Percentiles rank a stretch among this genome's conserved stretches.
Conservation (phyloP, 179 eudicot genomes). For the Silene vulgaris region DNA sequence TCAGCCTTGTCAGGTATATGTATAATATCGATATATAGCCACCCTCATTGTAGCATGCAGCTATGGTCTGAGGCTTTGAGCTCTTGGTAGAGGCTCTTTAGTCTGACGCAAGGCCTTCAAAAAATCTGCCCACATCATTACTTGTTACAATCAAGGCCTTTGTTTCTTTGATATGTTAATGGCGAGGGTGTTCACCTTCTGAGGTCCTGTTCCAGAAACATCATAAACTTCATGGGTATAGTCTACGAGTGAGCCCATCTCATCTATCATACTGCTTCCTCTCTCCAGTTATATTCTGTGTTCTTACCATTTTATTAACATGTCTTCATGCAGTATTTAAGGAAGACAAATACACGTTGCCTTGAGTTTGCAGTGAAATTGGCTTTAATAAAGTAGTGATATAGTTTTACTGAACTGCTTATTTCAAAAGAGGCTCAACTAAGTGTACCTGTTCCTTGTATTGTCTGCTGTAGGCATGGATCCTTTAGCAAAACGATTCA, state of each 20-base stretch:
- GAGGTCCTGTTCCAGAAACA: slow-evolving; percentile 1
- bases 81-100: slow-evolving; percentile 7
- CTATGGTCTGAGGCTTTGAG: neutral
- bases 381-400: too few relatives aligned
- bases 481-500: slow-evolving; percentile 95
- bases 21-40: neutral
- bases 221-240: neutral
- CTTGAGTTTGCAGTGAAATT: neutral
- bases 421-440: neutral
- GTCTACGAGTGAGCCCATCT: too few relatives aligned
- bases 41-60: neutral
- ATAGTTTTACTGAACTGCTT: neutral
- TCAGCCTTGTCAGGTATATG: neutral
- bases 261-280: neutral
- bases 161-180: neutral
- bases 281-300: neutral
- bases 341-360: neutral
- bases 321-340: neutral
- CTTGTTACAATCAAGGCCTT: slow-evolving; percentile 2
- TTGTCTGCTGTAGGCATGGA: slow-evolving; percentile 67
- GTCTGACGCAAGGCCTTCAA: neutral
- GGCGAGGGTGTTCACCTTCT: neutral
- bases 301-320: neutral
- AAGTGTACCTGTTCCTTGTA: neutral
- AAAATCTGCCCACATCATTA: slow-evolving; percentile 2